These are phyloP conservation scores for Podospora didyma DNA, from an alignment of 495 filamentous ascomycete species.

Conservation along the genomic window DNA sequence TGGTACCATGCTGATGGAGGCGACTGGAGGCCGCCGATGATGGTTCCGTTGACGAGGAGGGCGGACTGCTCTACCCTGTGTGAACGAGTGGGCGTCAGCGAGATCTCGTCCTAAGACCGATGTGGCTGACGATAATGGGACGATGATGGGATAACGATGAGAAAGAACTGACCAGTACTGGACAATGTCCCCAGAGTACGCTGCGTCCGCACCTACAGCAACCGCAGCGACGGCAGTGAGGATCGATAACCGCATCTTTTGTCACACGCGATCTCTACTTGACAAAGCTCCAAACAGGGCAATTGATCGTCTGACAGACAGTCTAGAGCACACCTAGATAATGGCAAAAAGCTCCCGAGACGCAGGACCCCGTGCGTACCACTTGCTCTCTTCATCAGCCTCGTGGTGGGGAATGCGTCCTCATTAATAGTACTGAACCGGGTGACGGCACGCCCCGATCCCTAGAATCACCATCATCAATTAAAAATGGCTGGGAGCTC, in stretches of 20 bases:
- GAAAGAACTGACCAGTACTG: conserved; percentile 25
- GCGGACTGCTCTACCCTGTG: conserved; percentile 27
- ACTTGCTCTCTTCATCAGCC: no score
- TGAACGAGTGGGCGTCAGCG: no score
- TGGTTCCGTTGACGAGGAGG: conserved; percentile 28
- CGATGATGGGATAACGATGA: background rate
- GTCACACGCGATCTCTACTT: background rate
- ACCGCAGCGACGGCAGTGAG: conserved; percentile 5
- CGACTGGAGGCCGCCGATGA: conserved; percentile 31
- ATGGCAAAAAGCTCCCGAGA: no score
- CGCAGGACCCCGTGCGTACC: no score
- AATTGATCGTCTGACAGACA: background rate
- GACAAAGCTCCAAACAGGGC: background rate
- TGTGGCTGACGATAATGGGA: no score
- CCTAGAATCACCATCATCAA: no score
- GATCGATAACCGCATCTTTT: background rate
- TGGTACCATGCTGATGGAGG: conserved; percentile 28
- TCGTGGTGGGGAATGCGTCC: no score
- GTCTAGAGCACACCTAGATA: no score
- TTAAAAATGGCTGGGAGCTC: no score
- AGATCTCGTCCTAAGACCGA: no score
- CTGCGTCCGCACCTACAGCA: conserved; percentile 14
- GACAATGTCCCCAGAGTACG: conserved; percentile 33
- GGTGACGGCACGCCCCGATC: no score
- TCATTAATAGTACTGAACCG: no score